Evolutionary conservation across 2,329 filamentous ascomycete species (phyloP), one percentile per base, ranked within the genome.

Genomic region (Xylariaceae sp.): DNA sequence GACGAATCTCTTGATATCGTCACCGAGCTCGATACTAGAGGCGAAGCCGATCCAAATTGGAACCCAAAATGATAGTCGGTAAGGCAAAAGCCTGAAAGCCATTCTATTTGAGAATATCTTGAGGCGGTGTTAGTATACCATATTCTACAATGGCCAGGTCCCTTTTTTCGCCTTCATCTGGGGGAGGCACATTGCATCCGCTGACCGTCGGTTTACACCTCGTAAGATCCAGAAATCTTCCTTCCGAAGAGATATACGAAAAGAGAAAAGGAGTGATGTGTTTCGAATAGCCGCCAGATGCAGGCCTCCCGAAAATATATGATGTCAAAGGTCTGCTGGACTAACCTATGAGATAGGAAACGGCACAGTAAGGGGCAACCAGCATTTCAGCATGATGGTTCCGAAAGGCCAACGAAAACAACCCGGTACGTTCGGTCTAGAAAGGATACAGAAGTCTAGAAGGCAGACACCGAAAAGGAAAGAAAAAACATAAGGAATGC

Each of bases 331-430:
- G 48, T 45, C 12, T 40, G 50, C 26, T 32, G 52, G 47, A 71
- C 71, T 66, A 45, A 73, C 71, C 71, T 73, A 73, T 65, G 61
- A 67, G 62, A 64, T 60, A 60, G 61, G 55, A 57, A 63, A 64
- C 46, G 51, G 56, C 61, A 59, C 58, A 62, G 61, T 46, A 53
- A 59, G 64, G 71, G 65, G 70, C 50, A 69, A 43, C 70, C 67
- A 66, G 67, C 70, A 73, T 72, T 68, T 70, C 68, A 70, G 54
- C 70, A 66, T 68, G 52, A 54, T 68, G 54, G 53, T 64, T 65
- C 60, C 65, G 68, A 60, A 66, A 67, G 56, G 60, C 59, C 51
- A 59, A 61, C 62, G 63, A 55, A 60, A 59, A 54, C 66, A 59
- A 65, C 60, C 62, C 47, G 51, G 41, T 47, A 58, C 42, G 66